Evolutionary conservation across 768 basidiomycete species (phyloP).

Genomic region (Kwoniella botswanensis): DNA sequence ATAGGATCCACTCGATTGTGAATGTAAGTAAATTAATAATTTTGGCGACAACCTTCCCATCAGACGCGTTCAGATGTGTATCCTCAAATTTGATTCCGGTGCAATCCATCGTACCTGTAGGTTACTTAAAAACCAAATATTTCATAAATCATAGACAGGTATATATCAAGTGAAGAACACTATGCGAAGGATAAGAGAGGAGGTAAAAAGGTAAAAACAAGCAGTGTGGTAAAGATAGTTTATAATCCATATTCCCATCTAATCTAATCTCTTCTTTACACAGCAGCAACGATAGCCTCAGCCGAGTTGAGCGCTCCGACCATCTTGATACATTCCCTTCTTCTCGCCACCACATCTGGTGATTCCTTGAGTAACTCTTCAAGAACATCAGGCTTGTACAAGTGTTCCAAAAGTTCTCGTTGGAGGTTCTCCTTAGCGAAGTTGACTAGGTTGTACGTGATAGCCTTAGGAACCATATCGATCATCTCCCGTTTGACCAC

Average conservation of each 20-base stretch:
- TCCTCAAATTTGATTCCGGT: neutral
- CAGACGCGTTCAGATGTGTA: neutral
- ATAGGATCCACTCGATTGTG: too few species aligned
- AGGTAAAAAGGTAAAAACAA: too few species aligned
- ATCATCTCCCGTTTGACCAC: slow-evolving; percentile 97
- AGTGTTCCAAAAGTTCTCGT: slow-evolving; percentile 87
- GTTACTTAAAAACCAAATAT: too few species aligned
- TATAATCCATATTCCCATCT: neutral
- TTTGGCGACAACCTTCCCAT: neutral
- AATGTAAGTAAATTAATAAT: neutral
- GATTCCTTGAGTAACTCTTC: slow-evolving; percentile 87
- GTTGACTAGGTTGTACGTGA: slow-evolving; percentile 86
- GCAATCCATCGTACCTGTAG: too few species aligned
- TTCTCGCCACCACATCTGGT: slow-evolving; percentile 58
- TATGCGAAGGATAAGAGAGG: too few species aligned
- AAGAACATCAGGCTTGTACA: slow-evolving; percentile 95
- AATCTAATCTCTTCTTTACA: slow-evolving; percentile 25
- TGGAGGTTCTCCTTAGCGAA: slow-evolving; percentile 94
- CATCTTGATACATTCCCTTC: slow-evolving; percentile 94
- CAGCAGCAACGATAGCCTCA: slow-evolving; percentile 65
- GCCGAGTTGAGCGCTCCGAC: slow-evolving; percentile 93
- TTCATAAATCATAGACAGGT: too few species aligned
- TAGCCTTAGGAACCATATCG: slow-evolving; percentile 98
- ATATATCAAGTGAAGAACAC: too few species aligned
- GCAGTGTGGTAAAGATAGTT: too few species aligned